A percentile compares a stretch with the other conserved stretches of the same genome.
phyloP scores from a whole-genome alignment of 495 filamentous ascomycete genomes.

The Evernia prunastri region DNA sequence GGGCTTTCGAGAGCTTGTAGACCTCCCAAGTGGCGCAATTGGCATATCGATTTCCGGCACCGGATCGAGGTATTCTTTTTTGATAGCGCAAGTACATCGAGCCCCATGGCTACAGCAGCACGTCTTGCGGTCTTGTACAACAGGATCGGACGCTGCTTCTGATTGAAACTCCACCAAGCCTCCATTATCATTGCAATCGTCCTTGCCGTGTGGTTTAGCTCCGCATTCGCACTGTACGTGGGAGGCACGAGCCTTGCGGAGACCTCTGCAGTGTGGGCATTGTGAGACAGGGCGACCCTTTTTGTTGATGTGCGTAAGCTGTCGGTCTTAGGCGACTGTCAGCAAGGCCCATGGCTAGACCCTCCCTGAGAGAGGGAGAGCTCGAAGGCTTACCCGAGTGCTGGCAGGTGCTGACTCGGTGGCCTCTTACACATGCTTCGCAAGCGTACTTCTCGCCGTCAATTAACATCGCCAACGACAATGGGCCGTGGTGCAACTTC shows the following conservation, averaged over 20 bases:
- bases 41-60: conserved; percentile 59
- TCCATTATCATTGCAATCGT: conserved; percentile 56
- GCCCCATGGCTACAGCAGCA: conserved; percentile 89
- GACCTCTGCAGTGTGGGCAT: conserved; percentile 92
- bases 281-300: conserved; percentile 98
- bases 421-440: conserved; percentile 89
- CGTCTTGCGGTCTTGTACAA: conserved; percentile 54
- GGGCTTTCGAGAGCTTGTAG: conserved; percentile 51
- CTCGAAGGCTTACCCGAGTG: conserved; percentile 64
- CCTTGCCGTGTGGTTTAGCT: conserved; percentile 69
- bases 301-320: conserved; percentile 92
- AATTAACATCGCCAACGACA: conserved; percentile 57
- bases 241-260: conserved; percentile 93
- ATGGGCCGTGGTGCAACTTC: neutral
- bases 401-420: conserved; percentile 91
- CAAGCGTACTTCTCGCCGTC: conserved; percentile 87
- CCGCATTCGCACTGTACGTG: conserved; percentile 98
- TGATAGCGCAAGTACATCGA: conserved; percentile 86
- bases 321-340: conserved; percentile 61
- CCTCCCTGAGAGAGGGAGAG: conserved; percentile 29
- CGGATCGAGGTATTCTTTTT: conserved; percentile 81
- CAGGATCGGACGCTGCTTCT: conserved; percentile 38
- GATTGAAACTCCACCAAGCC: conserved; percentile 43
- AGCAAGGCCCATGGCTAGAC: conserved; percentile 25
- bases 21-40: conserved; percentile 39